These are phyloP conservation scores for Moesziomyces sp. DNA, from an alignment of 1,284 basidiomycete species.

Conservation along the genomic window DNA sequence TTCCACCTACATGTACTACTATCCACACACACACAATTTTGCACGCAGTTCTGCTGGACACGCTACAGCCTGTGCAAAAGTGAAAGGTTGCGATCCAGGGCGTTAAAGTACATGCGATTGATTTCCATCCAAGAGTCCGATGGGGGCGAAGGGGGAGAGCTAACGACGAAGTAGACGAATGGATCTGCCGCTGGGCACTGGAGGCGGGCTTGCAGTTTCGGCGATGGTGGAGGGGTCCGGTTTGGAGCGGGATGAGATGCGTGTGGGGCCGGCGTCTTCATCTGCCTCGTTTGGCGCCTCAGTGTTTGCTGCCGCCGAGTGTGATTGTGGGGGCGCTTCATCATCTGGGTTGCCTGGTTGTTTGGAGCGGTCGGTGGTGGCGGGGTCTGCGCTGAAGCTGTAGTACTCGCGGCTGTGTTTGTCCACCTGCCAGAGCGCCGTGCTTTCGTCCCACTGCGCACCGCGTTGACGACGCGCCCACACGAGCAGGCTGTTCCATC, in stretches of 20 bases:
- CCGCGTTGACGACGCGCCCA: slow-evolving; percentile 58
- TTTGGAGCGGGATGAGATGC: slow-evolving; percentile 14
- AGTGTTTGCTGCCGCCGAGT: not conserved
- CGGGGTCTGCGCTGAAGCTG: slow-evolving; percentile 32
- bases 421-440: slow-evolving; percentile 53
- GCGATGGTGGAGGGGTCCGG: slow-evolving; percentile 1
- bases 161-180: slow-evolving; percentile 18
- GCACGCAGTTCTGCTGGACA: too few species aligned
- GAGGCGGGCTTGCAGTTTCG: slow-evolving; percentile 17
- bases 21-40: too few species aligned
- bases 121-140: not conserved
- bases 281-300: slow-evolving; percentile 4
- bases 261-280: slow-evolving; percentile 25
- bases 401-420: slow-evolving; percentile 48
- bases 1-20: too few species aligned
- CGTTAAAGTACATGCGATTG: too few species aligned
- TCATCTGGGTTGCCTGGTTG: slow-evolving; percentile 8
- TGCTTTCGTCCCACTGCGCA: slow-evolving; percentile 58
- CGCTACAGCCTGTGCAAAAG: too few species aligned
- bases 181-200: slow-evolving; percentile 13
- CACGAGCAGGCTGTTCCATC: slow-evolving; percentile 58
- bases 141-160: too few species aligned
- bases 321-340: not conserved
- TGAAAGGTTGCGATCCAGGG: too few species aligned
- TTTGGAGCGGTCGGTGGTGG: slow-evolving; percentile 21